phyloP scores from a whole-genome alignment of 371 early-diverging fungal species.

The Mucor velutinosus region DNA sequence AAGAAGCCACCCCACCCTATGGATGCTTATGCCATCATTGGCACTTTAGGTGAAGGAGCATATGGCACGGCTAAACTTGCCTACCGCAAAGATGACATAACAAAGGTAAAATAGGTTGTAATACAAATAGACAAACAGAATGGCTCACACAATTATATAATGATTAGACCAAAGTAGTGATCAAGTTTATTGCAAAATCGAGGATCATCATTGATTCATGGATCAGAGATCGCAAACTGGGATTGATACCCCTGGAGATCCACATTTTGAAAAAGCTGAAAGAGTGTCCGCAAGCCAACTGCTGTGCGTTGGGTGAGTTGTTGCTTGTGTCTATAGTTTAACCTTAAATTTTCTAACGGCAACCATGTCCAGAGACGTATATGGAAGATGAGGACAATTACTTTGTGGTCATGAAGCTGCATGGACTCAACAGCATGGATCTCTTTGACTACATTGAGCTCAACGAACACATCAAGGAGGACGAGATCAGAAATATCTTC shows the following conservation, averaged over 20 bases:
- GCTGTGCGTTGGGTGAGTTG: conserved; percentile 52
- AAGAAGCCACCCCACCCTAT: conserved; percentile 18
- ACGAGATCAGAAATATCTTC: conserved; percentile 57
- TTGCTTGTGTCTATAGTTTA: neutral
- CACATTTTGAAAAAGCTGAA: conserved; percentile 65
- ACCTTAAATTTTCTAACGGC: neutral
- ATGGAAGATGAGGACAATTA: conserved; percentile 63
- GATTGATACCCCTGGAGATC: conserved; percentile 70
- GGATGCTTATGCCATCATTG: conserved; percentile 62
- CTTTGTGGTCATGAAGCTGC: conserved; percentile 63
- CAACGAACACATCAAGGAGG: conserved; percentile 53
- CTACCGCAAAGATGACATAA: conserved; percentile 48
- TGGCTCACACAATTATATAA: neutral
- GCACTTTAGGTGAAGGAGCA: conserved; percentile 74
- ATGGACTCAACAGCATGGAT: conserved; percentile 59
- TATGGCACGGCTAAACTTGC: conserved; percentile 71
- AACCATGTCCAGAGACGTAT: neutral
- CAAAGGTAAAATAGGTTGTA: conserved; percentile 36
- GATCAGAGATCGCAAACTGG: conserved; percentile 63
- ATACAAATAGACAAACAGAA: neutral
- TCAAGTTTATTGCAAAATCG: conserved; percentile 70
- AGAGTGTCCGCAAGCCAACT: conserved; percentile 59
- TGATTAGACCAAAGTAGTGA: conserved; percentile 55
- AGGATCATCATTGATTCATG: conserved; percentile 69
- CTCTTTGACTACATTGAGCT: conserved; percentile 74